These are phyloP conservation scores for Boletus bicolor DNA, from an alignment of 768 basidiomycete genomes.

Conservation along the genomic window DNA sequence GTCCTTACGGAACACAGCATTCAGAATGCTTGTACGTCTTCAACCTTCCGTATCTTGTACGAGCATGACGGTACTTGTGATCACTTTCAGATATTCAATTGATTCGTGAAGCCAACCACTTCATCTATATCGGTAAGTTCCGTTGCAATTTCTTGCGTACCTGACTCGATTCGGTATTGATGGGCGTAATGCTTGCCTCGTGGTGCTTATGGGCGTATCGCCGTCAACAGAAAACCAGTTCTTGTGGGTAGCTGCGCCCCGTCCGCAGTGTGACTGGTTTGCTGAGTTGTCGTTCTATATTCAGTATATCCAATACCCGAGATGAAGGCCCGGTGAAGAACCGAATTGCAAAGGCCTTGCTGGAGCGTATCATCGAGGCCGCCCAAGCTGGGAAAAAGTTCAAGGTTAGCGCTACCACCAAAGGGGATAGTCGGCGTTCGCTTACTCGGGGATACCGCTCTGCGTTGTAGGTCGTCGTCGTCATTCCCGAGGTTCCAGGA, in stretches of 20 bases:
- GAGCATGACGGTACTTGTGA: not conserved
- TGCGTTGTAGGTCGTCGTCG: slow-evolving; percentile 64
- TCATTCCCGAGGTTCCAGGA: slow-evolving; percentile 89
- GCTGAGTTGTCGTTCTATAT: slow-evolving; percentile 8
- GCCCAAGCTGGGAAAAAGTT: slow-evolving; percentile 69
- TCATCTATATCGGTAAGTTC: slow-evolving; percentile 85
- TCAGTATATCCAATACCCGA: slow-evolving; percentile 74
- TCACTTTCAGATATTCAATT: slow-evolving; percentile 58
- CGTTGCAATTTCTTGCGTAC: not conserved
- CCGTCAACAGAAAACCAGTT: slow-evolving; percentile 70
- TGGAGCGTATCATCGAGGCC: slow-evolving; percentile 82
- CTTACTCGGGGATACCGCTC: not conserved
- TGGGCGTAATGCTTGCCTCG: slow-evolving; percentile 11
- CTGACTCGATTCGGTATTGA: slow-evolving; percentile 3
- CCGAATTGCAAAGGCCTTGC: slow-evolving; percentile 77
- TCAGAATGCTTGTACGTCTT: slow-evolving; percentile 81
- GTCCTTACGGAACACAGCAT: slow-evolving; percentile 88
- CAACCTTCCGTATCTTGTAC: not conserved
- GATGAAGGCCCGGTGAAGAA: slow-evolving; percentile 71
- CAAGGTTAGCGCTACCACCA: slow-evolving; percentile 44
- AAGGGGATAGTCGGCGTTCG: not conserved
- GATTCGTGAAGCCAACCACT: slow-evolving; percentile 83
- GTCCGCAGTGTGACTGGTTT: not conserved
- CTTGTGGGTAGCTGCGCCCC: slow-evolving; percentile 52
- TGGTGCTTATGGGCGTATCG: slow-evolving; percentile 3